Base-by-base conservation (phyloP, 768 basidiomycete species). In the Gloeostereum incarnatum region DNA sequence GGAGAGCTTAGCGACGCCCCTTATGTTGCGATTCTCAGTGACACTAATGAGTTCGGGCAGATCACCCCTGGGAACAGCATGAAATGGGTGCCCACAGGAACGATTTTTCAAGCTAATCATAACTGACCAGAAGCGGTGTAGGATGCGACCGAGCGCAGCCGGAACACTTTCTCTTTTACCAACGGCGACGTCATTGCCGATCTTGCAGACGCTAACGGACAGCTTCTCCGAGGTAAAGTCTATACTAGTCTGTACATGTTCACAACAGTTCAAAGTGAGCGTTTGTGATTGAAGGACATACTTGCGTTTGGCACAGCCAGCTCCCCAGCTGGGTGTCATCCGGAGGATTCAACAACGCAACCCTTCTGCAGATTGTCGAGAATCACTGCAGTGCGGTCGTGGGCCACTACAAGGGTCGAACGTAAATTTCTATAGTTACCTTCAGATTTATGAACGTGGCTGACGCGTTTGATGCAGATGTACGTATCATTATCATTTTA, bases 141-240 rank as follows among this genome's bases (percentile, higher is more conserved):
- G 73, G 69, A 71, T 45, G 66, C 70, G 2, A 74, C 70, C 14
- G 73, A 77, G 43, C 71, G 70, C 5, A 49, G 51, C 2, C 69
- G 57, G 19, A 69, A 69, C 16, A 50, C 46, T 5, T 75, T 72
- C 52, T 70, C 63, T 0, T 75, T 72, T 46, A 49, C 53, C 2
- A 47, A 46, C 7, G 72, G 67, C 6, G 70, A 75, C 48, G 53
- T 48, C 20, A 58, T 75, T 25, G 67, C 65, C 5, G 51, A 54
- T 29, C 55, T 70, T 18, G 71, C 71, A 3, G 54, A 65, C 46
- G 50, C 54, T 7, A 68, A 71, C 45, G 64, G 66, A 0, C 67
- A 71, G 44, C 51, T 73, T 7, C 45, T 76, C 29, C 56, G 73
- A 49, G 72, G 69, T 52, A 35, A 13, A 42, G 21, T 24, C 10